A percentile compares a stretch with the other conserved stretches of the same genome.
These are phyloP conservation scores for Fonsecaea erecta DNA, from an alignment of 2,329 filamentous ascomycete species.

Conservation along the genomic window DNA sequence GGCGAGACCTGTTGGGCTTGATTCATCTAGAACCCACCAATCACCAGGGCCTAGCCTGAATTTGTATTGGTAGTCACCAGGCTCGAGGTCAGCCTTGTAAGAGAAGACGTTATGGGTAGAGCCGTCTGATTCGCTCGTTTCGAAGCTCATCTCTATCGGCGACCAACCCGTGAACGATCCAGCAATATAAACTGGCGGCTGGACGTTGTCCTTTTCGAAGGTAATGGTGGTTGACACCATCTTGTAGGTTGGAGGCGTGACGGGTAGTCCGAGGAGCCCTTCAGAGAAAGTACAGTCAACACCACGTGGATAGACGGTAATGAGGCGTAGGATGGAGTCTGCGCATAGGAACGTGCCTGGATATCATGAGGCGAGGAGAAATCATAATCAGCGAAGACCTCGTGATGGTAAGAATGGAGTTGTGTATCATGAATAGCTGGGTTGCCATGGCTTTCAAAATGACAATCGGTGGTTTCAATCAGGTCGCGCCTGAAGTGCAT, in stretches of 20 bases:
- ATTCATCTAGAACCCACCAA: conserved; percentile 73
- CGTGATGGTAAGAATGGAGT: background rate
- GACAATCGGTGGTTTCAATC: background rate
- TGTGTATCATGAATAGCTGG: background rate
- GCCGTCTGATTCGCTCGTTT: conserved; percentile 56
- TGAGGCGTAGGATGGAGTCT: background rate
- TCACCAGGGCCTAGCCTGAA: conserved; percentile 69
- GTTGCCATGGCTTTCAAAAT: background rate
- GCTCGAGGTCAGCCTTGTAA: conserved; percentile 59
- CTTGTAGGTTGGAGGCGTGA: background rate
- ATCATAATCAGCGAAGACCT: conserved; percentile 10
- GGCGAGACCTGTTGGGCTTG: conserved; percentile 61
- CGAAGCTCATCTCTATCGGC: conserved; percentile 66
- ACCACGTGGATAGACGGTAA: background rate
- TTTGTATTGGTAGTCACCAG: conserved; percentile 73
- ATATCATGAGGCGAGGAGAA: background rate
- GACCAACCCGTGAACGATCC: conserved; percentile 73
- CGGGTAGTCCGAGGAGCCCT: background rate
- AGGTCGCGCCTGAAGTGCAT: background rate
- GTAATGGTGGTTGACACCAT: conserved; percentile 61
- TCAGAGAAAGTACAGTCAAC: background rate
- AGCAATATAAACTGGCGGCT: conserved; percentile 72
- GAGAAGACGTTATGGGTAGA: conserved; percentile 59
- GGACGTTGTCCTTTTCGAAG: conserved; percentile 63
- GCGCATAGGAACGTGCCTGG: background rate